phyloP scores from a whole-genome alignment of 2,329 filamentous ascomycete genomes.

The Coniella vitis region DNA sequence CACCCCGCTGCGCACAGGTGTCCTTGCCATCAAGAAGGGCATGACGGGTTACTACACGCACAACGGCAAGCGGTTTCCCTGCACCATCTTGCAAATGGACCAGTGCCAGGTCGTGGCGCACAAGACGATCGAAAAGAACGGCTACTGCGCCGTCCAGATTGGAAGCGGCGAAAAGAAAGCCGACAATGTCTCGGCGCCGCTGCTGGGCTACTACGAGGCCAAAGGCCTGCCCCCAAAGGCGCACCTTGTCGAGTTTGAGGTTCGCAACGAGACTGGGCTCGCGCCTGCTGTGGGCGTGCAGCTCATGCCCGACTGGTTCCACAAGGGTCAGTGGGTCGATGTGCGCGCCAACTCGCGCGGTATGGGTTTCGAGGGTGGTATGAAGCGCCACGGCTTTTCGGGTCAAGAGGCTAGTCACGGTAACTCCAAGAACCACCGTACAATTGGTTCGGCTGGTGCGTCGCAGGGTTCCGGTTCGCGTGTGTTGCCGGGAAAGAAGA shows the following conservation, averaged over 20 bases:
- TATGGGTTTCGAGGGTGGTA: slow-evolving; percentile 92
- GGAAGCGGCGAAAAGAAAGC: slow-evolving; percentile 69
- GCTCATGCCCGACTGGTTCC: slow-evolving; percentile 85
- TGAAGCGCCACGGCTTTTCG: slow-evolving; percentile 89
- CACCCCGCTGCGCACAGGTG: slow-evolving; percentile 66
- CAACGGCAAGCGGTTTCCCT: slow-evolving; percentile 70
- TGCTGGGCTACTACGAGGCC: slow-evolving; percentile 81
- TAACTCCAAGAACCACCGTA: slow-evolving; percentile 89
- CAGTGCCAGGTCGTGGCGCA: slow-evolving; percentile 81
- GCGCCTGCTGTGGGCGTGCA: slow-evolving; percentile 62
- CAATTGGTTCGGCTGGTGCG: slow-evolving; percentile 82
- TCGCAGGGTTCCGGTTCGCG: slow-evolving; percentile 88
- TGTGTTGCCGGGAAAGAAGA: slow-evolving; percentile 93
- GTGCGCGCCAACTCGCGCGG: slow-evolving; percentile 72
- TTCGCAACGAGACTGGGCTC: slow-evolving; percentile 66
- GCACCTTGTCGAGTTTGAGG: slow-evolving; percentile 79
- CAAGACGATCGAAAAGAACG: slow-evolving; percentile 74
- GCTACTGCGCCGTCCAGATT: slow-evolving; percentile 91
- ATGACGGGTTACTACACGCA: slow-evolving; percentile 89
- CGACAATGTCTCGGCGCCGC: slow-evolving; percentile 70
- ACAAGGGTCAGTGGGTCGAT: slow-evolving; percentile 85
- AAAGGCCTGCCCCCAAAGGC: slow-evolving; percentile 79
- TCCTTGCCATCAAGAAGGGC: slow-evolving; percentile 84
- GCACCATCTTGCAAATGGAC: slow-evolving; percentile 91
- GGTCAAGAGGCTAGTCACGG: slow-evolving; percentile 92